Base-by-base conservation (phyloP, 495 filamentous ascomycete genomes). In the Hypoxylon rickii region DNA sequence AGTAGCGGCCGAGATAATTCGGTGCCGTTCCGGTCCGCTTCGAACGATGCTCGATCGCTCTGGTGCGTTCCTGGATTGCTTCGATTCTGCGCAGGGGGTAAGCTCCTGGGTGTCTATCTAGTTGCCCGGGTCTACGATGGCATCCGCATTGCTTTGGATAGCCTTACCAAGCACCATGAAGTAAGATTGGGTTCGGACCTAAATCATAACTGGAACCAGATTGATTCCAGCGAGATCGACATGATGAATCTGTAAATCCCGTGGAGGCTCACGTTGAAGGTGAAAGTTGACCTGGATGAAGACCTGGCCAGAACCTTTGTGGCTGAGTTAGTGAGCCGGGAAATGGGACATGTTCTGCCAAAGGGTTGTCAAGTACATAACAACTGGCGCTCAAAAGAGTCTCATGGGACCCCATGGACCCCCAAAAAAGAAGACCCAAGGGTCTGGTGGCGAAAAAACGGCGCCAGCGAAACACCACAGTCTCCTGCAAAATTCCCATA, bases 391-490 rank as follows among this genome's bases (percentile, higher is more conserved):
- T 47, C 22, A 12, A 36, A 17, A 46, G 41, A 51, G 31, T 52
- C 46, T 61, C 60, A 54, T 61, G 63, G 58, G 53, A 48, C 56
- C 50, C 59, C 47, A 55, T 50, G 51, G 63, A 61, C 61, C 66
- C 63, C 63, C 63, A 56, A 64, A 66, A 64, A 47, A 54, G 52
- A 48, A 55, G 43, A 52, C 32, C 51, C 60, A 57, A 69, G 59
- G 63, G 63, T 61, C 56, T 64, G 66, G 66, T 69, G 66, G 66
- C 66, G 42, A 69, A 67, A 68, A 47, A 64, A 57, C 63, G 59
- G 63, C 62, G 38, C 58, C 58, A 63, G 51, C 58, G 55, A 64
- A 59, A 64, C 50, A 56, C 48, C 60, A 63, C 51, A 50, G 56
- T 42, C 45, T 58, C 39, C 59, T 41, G 55, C 58, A 61, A 62